A percentile compares a stretch with the other conserved stretches of the same genome.
These are phyloP conservation scores for Fusarium setosum DNA, from an alignment of 2,329 filamentous ascomycete species.

Conservation along the genomic window DNA sequence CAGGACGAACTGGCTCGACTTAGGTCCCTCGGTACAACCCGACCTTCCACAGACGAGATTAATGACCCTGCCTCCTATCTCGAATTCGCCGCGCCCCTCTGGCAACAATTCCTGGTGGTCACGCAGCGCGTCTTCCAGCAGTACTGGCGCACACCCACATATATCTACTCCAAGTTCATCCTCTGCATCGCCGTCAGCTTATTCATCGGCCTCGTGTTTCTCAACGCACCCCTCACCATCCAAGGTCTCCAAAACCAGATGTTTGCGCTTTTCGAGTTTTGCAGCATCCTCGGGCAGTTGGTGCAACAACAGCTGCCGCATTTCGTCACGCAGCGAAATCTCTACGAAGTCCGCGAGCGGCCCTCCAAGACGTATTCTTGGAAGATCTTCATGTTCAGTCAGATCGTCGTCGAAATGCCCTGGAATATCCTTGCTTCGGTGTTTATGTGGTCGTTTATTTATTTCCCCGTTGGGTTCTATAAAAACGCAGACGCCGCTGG, in stretches of 20 bases:
- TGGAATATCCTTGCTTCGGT: constrained; percentile 59
- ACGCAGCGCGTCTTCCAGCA: constrained; percentile 49
- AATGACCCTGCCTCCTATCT: constrained; percentile 25
- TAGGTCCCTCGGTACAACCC: neutral
- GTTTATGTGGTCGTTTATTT: neutral
- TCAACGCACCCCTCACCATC: constrained; percentile 66
- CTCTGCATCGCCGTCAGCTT: constrained; percentile 46
- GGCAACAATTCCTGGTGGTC: constrained; percentile 47
- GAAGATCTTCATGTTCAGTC: constrained; percentile 74
- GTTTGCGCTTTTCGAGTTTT: constrained; percentile 78
- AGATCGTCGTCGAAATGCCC: constrained; percentile 71
- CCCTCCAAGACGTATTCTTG: constrained; percentile 76
- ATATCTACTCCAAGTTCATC: constrained; percentile 68
- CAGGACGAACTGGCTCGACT: constrained; percentile 48
- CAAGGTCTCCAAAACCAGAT: constrained; percentile 78
- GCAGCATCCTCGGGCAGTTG: constrained; percentile 75
- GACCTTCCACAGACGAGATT: rapidly evolving
- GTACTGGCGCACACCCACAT: constrained; percentile 60
- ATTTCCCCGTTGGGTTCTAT: neutral
- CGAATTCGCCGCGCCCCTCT: constrained; percentile 46
- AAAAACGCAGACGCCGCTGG: neutral
- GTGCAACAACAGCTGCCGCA: constrained; percentile 76
- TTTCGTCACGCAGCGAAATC: constrained; percentile 73
- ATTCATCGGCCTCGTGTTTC: constrained; percentile 78
- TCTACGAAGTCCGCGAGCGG: constrained; percentile 77